Base-by-base conservation (phyloP, 352 stramenopile genomes). In the Phytophthora agathidicida region DNA sequence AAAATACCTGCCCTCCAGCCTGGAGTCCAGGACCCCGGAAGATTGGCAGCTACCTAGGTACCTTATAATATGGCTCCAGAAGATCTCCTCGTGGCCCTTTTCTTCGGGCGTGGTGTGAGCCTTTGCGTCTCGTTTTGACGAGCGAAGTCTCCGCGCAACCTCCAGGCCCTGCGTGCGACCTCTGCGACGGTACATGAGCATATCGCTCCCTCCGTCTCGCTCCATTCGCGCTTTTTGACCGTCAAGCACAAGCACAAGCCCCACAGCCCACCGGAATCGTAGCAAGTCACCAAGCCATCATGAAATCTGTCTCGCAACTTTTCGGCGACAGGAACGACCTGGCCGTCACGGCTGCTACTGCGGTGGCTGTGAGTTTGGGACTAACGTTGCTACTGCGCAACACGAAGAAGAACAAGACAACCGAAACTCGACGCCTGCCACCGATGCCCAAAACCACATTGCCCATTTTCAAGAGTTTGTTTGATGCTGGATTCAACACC, bases 391-490 rank as follows among this genome's bases (percentile, higher is more conserved):
- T 60, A 10, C 22, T 60, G 9, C 62, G 43, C 57, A 56, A 49
- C 14, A 60, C 10, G 14, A 71, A 22, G 67, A 68, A 60, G 33
- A 52, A 10, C 30, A 63, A 68, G 32, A 30, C 37, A 17, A 41
- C 54, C 10, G 54, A 71, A 32, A 60, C 24, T 39, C 43, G 33
- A 16, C 54, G 39, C 26, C 41, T 70, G 36, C 63, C 67, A 11
- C 54, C 47, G 10, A 60, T 73, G 57, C 67, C 67, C 22, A 37
- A 52, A 13, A 51, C 48, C 20, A 77, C 61, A 26, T 45, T 83
- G 23, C 69, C 65, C 2, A 28, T 86, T 52, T 44, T 83, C 3
- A 71, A 71, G n/a, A 77, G 77, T 26, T 47, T 77, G 27, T 36
- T 73, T 11, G 62, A 75, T 16, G 46, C 59, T 20, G 33, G 35